Conservation (phyloP, 352 stramenopile species). For the Phytophthora sp. region DNA sequence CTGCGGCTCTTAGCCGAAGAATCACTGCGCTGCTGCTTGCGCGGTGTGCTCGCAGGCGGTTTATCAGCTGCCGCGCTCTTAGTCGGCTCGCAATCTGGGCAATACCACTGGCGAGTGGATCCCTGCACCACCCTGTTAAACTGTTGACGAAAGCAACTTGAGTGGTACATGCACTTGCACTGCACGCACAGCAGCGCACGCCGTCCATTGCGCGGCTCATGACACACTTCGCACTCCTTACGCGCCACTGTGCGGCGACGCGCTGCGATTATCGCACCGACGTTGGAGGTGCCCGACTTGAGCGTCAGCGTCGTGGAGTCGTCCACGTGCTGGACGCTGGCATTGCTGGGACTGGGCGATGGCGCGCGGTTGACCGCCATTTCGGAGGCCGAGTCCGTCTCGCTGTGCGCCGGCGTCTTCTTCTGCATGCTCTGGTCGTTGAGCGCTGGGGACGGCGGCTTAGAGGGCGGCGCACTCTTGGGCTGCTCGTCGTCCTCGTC, state of each 20-base stretch:
- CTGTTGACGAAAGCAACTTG: slow-evolving; percentile 84
- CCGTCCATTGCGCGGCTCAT: slow-evolving; percentile 75
- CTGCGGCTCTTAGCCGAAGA: slow-evolving; percentile 28
- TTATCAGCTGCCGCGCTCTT: slow-evolving; percentile 42
- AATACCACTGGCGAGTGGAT: slow-evolving; percentile 79
- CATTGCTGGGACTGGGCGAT: slow-evolving; percentile 29
- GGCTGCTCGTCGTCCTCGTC: slow-evolving; percentile 37
- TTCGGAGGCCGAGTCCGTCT: slow-evolving; percentile 45
- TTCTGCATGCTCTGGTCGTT: slow-evolving; percentile 15
- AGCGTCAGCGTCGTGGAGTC: slow-evolving; percentile 37
- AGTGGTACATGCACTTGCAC: slow-evolving; percentile 88
- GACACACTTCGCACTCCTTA: slow-evolving; percentile 80
- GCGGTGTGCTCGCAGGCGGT: slow-evolving; percentile 31
- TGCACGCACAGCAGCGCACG: slow-evolving; percentile 78
- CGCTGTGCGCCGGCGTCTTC: slow-evolving; percentile 22
- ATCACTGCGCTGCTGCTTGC: slow-evolving; percentile 44
- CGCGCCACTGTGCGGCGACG: slow-evolving; percentile 65
- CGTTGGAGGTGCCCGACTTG: slow-evolving; percentile 65
- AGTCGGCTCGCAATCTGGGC: slow-evolving; percentile 73
- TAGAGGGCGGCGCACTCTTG: not conserved
- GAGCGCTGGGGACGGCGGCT: slow-evolving; percentile 1
- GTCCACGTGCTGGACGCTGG: slow-evolving; percentile 25
- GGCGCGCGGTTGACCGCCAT: slow-evolving; percentile 16
- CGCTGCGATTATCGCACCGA: slow-evolving; percentile 70
- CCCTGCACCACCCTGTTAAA: slow-evolving; percentile 75